Evolutionary conservation across 768 basidiomycete species (phyloP), one percentile per base, ranked within the genome.

Genomic region (Scleroderma bovista): DNA sequence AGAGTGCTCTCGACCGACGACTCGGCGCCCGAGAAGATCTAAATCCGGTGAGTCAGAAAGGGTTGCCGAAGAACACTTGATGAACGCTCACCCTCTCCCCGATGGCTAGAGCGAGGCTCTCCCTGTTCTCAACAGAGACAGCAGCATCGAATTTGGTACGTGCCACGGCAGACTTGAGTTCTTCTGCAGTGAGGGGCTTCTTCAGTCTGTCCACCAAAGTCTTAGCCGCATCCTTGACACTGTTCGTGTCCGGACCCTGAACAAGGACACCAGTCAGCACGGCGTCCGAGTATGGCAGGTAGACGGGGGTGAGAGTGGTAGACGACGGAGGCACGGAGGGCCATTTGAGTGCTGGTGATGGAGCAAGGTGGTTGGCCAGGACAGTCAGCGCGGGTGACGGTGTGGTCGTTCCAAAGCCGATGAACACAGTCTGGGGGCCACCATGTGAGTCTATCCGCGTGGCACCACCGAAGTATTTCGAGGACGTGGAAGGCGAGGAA

Each of bases 251-350:
- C 33, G 74, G 65, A 6, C 83, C 91, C 63, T 88, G 83, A 32
- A 97, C 73, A 47, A 91, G 69, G 50, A 96, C 69, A 51, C 93
- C 93, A 52, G 95, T 82, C 45, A 99, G 76, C 7, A 86, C 75
- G 3, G 93, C 94, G 63, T 98, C 95, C 15, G 93, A 90, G 72
- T 98, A 98, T 13, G 88, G 84, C 12, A 93, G 74, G 62, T 89
- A 80, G 47, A 96, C 81, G 11, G 85, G 69, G 64, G 85, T 77
- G 48, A 87, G 87, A 22, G 77, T 77, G 1, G 86, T 73, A 38
- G 79, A 77, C 50, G 64, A 61, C n/a, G 83, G 83, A 19, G 86
- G 64, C 45, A 72, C 69, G 47, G 79, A 69, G 10, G 86, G 71
- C 94, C 94, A 98, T 70, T 97, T 97, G 63, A 97, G 75, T 32